Percentiles rank a stretch among this genome's conserved stretches.
Evolutionary conservation across 139 green algal species (phyloP).

Genomic region (Spirogloea muscicola): DNA sequence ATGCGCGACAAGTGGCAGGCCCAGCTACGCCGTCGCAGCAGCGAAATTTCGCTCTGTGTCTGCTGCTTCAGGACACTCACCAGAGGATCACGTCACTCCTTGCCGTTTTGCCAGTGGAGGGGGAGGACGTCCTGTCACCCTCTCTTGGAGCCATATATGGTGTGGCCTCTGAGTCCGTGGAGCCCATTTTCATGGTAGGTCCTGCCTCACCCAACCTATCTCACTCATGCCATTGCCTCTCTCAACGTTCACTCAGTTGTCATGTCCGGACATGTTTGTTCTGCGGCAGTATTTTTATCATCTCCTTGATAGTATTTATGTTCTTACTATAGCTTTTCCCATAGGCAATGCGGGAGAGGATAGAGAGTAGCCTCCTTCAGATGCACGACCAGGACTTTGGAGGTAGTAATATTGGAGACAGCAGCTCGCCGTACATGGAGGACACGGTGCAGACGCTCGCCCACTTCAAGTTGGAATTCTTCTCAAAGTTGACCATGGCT

Average conservation of each 20-base stretch:
- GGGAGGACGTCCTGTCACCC: neutral
- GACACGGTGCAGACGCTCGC: conserved; percentile 59
- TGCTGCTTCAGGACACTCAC: conserved; percentile 20
- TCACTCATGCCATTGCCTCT: neutral
- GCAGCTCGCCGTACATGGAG: conserved; percentile 66
- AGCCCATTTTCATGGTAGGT: conserved; percentile 32
- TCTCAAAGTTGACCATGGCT: conserved; percentile 55
- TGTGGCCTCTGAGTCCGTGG: conserved; percentile 23
- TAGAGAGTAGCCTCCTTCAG: conserved; percentile 38
- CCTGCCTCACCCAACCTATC: neutral
- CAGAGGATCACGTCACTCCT: conserved; percentile 10
- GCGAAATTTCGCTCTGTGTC: conserved; percentile 75
- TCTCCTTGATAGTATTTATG: neutral
- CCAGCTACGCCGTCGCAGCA: conserved; percentile 61
- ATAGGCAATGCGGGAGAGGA: conserved; percentile 40
- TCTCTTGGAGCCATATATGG: conserved; percentile 52
- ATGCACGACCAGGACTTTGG: conserved; percentile 44
- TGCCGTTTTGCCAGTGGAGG: neutral
- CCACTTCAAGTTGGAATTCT: conserved; percentile 65
- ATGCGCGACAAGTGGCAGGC: conserved; percentile 57
- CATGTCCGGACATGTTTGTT: neutral
- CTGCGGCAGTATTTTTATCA: neutral
- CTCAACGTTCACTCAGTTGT: neutral
- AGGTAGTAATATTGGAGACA: conserved; percentile 40
- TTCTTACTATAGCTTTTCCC: neutral